phyloP scores from a whole-genome alignment of 202 grass and related monocot species.

The Digitaria exilis region DNA sequence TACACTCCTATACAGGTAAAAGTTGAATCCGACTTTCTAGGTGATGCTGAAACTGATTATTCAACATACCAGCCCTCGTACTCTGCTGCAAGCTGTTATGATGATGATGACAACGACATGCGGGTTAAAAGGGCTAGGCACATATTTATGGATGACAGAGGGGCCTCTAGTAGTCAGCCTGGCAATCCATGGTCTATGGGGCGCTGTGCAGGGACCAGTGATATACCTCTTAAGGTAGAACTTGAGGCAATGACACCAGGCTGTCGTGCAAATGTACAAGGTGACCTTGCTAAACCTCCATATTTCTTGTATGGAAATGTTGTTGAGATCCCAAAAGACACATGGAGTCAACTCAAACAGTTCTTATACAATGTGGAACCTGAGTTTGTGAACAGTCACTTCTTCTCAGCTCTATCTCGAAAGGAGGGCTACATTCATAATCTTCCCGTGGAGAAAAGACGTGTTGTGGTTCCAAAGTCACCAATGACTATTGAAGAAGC shows the following conservation, averaged over 20 bases:
- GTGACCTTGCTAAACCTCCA: constrained; percentile 43
- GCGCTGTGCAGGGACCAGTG: neutral
- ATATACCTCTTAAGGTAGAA: constrained; percentile 56
- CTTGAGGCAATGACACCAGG: constrained; percentile 20
- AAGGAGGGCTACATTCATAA: constrained; percentile 94
- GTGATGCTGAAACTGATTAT: constrained; percentile 47
- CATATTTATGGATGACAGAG: constrained; percentile 47
- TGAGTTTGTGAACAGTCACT: constrained; percentile 70
- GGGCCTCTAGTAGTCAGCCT: constrained; percentile 35
- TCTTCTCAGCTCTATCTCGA: constrained; percentile 68
- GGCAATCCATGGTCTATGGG: constrained; percentile 33
- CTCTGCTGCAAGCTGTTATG: constrained; percentile 35
- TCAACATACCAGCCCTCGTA: constrained; percentile 47
- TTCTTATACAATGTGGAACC: constrained; percentile 73
- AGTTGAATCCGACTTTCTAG: constrained; percentile 54
- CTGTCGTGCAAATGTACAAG: constrained; percentile 1
- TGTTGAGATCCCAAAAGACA: constrained; percentile 50
- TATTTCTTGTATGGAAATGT: constrained; percentile 84
- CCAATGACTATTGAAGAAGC: constrained; percentile 66
- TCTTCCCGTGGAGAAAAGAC: constrained; percentile 56
- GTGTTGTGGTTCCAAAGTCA: constrained; percentile 50
- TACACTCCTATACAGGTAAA: constrained; percentile 55
- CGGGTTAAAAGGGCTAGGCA: constrained; percentile 68
- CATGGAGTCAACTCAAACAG: constrained; percentile 59
- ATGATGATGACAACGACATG: constrained; percentile 37